Evolutionary conservation across 2,329 filamentous ascomycete species (phyloP).

Genomic region (Colletotrichum destructivum): DNA sequence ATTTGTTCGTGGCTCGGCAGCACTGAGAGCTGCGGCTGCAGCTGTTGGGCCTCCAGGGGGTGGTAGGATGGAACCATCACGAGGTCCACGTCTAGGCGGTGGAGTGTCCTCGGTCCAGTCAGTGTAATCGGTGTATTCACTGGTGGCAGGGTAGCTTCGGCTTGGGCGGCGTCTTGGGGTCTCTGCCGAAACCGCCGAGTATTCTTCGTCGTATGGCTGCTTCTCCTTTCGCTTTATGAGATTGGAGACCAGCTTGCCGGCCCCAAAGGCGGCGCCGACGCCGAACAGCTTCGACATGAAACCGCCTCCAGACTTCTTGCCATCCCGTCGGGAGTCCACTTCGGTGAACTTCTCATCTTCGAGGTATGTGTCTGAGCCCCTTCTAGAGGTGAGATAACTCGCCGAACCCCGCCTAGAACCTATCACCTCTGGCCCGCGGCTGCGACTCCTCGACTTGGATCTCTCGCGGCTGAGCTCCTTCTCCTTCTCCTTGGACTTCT

Average conservation of each 20-base stretch:
- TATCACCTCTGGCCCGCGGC: constrained; percentile 63
- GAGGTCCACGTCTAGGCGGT: constrained; percentile 38
- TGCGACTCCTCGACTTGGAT: constrained; percentile 53
- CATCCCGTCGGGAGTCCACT: constrained; percentile 51
- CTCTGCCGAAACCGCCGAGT: constrained; percentile 74
- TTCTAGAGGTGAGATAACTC: constrained; percentile 70
- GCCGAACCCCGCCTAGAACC: constrained; percentile 68
- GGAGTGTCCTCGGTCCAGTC: constrained; percentile 51
- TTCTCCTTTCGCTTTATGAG: constrained; percentile 68
- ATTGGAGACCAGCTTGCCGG: constrained; percentile 72
- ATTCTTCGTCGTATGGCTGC: constrained; percentile 69
- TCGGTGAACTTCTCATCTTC: constrained; percentile 77
- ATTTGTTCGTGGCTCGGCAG: constrained; percentile 61
- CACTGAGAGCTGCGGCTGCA: constrained; percentile 64
- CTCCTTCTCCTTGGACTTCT: constrained; percentile 58
- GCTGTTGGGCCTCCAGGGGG: constrained; percentile 61
- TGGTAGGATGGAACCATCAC: constrained; percentile 61
- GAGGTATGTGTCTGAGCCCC: constrained; percentile 70
- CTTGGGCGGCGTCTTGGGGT: constrained; percentile 67
- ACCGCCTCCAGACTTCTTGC: constrained; percentile 63
- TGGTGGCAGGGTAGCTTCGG: constrained; percentile 59
- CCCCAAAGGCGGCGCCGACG: constrained; percentile 74
- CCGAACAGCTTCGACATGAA: constrained; percentile 74
- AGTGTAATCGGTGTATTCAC: constrained; percentile 67
- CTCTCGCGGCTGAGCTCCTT: constrained; percentile 58